These are phyloP conservation scores for Citrullus mucosospermus DNA, from an alignment of 306 rosid species.

Conservation along the genomic window DNA sequence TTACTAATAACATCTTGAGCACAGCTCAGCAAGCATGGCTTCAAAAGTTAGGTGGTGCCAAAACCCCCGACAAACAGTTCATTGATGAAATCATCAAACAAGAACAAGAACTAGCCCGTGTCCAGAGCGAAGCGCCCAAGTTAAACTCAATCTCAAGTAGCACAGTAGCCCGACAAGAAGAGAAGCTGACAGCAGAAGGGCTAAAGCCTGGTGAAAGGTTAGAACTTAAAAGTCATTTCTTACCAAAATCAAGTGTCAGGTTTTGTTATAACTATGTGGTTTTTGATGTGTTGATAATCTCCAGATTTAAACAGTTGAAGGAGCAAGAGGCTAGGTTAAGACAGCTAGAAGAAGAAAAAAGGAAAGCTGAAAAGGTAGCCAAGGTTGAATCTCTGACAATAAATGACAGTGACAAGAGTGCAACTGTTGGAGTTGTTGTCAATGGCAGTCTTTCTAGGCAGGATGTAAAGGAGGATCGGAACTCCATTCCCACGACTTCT, in stretches of 20 bases:
- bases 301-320: slow-evolving; percentile 71
- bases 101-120: slow-evolving; percentile 32
- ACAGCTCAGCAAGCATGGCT: slow-evolving; percentile 96
- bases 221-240: slow-evolving; percentile 1
- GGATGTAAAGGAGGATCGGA: slow-evolving; percentile 32
- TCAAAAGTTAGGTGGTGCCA: slow-evolving; percentile 85
- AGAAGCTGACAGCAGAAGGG: slow-evolving; percentile 38
- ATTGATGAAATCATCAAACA: slow-evolving; percentile 29
- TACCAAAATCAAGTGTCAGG: neutral
- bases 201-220: slow-evolving; percentile 79
- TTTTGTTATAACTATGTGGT: slow-evolving; percentile 1
- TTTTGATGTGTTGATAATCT: slow-evolving; percentile 15
- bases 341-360: slow-evolving; percentile 67
- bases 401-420: slow-evolving; percentile 21
- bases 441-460: slow-evolving; percentile 39
- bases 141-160: slow-evolving; percentile 12
- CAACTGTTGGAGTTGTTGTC: slow-evolving; percentile 30
- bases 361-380: slow-evolving; percentile 47
- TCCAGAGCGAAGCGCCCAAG: slow-evolving; percentile 37
- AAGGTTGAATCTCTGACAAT: slow-evolving; percentile 25
- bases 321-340: slow-evolving; percentile 68
- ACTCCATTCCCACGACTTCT: slow-evolving; percentile 16
- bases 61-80: slow-evolving; percentile 34
- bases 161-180: slow-evolving; percentile 27
- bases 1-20: slow-evolving; percentile 87